Evolutionary conservation across 768 basidiomycete species (phyloP).

Genomic region (Gymnopilus dilepis): DNA sequence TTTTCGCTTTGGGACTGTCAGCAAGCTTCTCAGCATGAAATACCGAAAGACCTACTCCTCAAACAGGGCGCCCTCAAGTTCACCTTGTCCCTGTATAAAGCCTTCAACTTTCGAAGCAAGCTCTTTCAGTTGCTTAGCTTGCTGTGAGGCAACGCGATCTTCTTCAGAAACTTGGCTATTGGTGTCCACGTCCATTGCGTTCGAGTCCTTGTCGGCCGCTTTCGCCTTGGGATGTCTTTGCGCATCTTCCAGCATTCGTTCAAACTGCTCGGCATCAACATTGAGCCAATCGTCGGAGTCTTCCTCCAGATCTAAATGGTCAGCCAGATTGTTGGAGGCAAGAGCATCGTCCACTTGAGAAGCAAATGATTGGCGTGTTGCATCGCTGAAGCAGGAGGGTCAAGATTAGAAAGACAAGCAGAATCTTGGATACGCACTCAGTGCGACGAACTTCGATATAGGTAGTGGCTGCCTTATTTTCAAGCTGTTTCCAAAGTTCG

Average conservation of each 20-base stretch:
- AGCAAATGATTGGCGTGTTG: constrained; percentile 78
- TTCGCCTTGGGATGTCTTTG: constrained; percentile 32
- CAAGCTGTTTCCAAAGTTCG: constrained; percentile 71
- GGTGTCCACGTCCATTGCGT: constrained; percentile 61
- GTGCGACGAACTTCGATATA: constrained; percentile 67
- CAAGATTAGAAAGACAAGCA: background rate
- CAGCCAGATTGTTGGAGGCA: constrained; percentile 36
- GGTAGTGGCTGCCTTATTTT: constrained; percentile 68
- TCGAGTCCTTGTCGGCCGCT: constrained; percentile 21
- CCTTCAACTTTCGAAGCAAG: constrained; percentile 85
- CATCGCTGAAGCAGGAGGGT: constrained; percentile 43
- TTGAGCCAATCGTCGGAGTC: constrained; percentile 93
- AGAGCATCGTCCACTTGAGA: constrained; percentile 71
- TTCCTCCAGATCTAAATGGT: constrained; percentile 32
- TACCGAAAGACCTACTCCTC: constrained; percentile 70
- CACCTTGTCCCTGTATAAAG: constrained; percentile 93
- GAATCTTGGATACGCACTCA: constrained; percentile 58
- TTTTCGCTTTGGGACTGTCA: constrained; percentile 53
- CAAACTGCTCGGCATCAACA: constrained; percentile 76
- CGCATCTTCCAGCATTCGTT: constrained; percentile 65
- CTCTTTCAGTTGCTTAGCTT: constrained; percentile 71
- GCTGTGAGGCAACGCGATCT: constrained; percentile 61
- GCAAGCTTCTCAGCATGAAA: background rate
- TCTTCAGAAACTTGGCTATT: constrained; percentile 44
- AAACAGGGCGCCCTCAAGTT: constrained; percentile 87